Base-by-base conservation (phyloP, 2,329 filamentous ascomycete genomes). In the Talaromyces sp. region DNA sequence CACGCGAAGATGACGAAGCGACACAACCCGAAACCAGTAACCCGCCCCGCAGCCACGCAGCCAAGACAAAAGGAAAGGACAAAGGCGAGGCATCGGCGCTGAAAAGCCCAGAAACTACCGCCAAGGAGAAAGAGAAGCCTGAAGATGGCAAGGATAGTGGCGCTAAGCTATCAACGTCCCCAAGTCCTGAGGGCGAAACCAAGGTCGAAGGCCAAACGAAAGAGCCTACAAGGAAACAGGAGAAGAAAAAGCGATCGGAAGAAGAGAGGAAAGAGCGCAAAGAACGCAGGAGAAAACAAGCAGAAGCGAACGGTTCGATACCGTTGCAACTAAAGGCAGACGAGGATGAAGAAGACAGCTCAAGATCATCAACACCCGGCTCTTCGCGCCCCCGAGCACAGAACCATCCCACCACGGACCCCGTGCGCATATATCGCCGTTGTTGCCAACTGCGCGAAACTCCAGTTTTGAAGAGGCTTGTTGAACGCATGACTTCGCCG, bases 371-470 rank as follows among this genome's bases (percentile, higher is more conserved):
- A 27, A 70, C 70, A n/a, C 62, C 74, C 60, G 70, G 69, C 22
- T 59, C 64, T 9, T 62, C 71, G 25, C 77, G 75, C 32, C 76
- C 83, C 0, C 84, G 78, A 64, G 80, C 83, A 17, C 87, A 91
- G 69, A 82, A 84, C 63, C 81, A 85, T 57, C 93, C 93, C 0
- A 97, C 93, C 0, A 96, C 90, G 1, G 95, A 97, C 71, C 93
- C 95, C 2, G 86, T 93, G 15, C 85, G 93, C 62, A 96, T 99
- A 69, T 99, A 99, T 75, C 85, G 93, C 66, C 84, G 95, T 71
- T 98, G 95, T 73, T 98, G 95, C 72, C 93, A 98, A 72, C 80
- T 99, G 32, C 86, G 95, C 62, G 95, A 98, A 76, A 96, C 92
- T 0, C 91, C 92, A 0, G 93, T 97, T 58, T 80, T 98, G 22